Evolutionary conservation across 192 early-diverging fungal genomes (phyloP).

Genomic region (Allomyces macrogynus): DNA sequence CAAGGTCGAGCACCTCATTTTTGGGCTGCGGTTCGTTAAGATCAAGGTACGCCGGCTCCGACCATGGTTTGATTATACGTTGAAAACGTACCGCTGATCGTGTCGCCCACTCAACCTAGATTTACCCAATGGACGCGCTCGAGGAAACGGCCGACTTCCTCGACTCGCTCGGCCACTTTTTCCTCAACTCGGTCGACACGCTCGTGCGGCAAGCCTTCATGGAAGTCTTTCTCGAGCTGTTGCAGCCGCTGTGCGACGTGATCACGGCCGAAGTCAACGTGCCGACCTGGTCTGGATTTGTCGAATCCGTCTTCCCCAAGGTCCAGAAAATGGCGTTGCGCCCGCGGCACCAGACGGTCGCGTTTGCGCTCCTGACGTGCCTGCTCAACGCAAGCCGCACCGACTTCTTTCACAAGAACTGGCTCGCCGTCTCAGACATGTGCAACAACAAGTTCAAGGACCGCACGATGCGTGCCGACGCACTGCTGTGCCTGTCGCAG

Average conservation of each 20-base stretch:
- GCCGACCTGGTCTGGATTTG: slow-evolving; percentile 30
- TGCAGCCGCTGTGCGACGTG: slow-evolving; percentile 72
- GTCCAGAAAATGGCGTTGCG: slow-evolving; percentile 29
- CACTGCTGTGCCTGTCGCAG: slow-evolving; percentile 56
- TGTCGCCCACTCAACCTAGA: slow-evolving; percentile 14
- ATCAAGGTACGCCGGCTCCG: slow-evolving; percentile 38
- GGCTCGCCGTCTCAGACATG: slow-evolving; percentile 6
- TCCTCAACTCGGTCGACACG: slow-evolving; percentile 53
- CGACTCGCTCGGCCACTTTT: slow-evolving; percentile 66
- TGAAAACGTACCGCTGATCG: background rate
- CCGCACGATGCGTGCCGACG: slow-evolving; percentile 6
- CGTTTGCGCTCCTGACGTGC: slow-evolving; percentile 23
- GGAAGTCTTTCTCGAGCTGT: slow-evolving; percentile 68
- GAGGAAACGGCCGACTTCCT: slow-evolving; percentile 93
- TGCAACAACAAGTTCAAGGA: background rate
- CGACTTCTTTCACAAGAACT: slow-evolving; percentile 33
- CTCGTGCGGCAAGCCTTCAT: slow-evolving; percentile 81
- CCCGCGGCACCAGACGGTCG: slow-evolving; percentile 22
- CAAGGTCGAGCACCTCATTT: slow-evolving; percentile 68
- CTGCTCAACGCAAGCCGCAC: slow-evolving; percentile 26
- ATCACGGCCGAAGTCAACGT: slow-evolving; percentile 37
- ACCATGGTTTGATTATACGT: background rate
- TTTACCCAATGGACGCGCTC: slow-evolving; percentile 79
- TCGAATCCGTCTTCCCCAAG: slow-evolving; percentile 27
- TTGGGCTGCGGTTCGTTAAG: slow-evolving; percentile 74